Percentiles rank a stretch among this genome's conserved stretches.
Conservation (phyloP, 2,329 filamentous ascomycete genomes). For the Lecanosticta acicola region DNA sequence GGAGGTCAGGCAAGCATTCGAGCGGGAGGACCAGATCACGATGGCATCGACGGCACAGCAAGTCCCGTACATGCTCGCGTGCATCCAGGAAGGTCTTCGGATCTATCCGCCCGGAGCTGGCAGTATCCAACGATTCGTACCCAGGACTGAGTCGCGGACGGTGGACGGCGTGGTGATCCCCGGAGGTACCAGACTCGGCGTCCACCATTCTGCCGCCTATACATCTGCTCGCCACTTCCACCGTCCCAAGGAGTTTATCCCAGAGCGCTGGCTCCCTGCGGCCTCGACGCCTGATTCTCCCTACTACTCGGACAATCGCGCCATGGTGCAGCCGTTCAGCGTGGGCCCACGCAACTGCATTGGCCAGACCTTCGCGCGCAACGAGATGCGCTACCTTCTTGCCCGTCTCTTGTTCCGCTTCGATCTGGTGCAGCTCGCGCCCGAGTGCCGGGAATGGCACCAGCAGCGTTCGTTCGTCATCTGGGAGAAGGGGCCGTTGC, state of each 20-base stretch:
- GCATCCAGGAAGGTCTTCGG: conserved; percentile 9
- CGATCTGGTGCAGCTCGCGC: conserved; percentile 5
- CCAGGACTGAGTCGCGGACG: too few relatives aligned
- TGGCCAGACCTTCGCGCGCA: conserved; percentile 29
- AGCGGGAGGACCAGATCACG: conserved; percentile 31
- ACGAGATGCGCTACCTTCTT: conserved; percentile 34
- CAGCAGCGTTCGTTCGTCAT: too few relatives aligned
- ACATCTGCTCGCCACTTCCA: too few relatives aligned
- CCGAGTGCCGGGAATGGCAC: too few relatives aligned
- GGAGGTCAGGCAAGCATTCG: conserved; percentile 34
- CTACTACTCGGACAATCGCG: conserved; percentile 19
- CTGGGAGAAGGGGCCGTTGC: too few relatives aligned
- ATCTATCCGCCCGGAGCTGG: too few relatives aligned
- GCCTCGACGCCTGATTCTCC: conserved; percentile 9
- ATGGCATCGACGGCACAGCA: conserved; percentile 27
- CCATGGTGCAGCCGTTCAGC: conserved; percentile 21
- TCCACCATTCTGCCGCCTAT: too few relatives aligned
- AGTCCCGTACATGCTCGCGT: conserved; percentile 7
- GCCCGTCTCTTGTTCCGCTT: conserved; percentile 6
- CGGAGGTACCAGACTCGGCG: too few relatives aligned
- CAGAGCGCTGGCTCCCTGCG: conserved; percentile 32
- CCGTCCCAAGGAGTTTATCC: conserved; percentile 22
- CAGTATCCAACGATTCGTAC: too few relatives aligned
- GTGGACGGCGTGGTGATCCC: too few relatives aligned
- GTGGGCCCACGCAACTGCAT: conserved; percentile 18